A percentile compares a stretch with the other conserved stretches of the same genome.
Conservation (phyloP, 345 rosid species). For the Pelargonium nanum region DNA sequence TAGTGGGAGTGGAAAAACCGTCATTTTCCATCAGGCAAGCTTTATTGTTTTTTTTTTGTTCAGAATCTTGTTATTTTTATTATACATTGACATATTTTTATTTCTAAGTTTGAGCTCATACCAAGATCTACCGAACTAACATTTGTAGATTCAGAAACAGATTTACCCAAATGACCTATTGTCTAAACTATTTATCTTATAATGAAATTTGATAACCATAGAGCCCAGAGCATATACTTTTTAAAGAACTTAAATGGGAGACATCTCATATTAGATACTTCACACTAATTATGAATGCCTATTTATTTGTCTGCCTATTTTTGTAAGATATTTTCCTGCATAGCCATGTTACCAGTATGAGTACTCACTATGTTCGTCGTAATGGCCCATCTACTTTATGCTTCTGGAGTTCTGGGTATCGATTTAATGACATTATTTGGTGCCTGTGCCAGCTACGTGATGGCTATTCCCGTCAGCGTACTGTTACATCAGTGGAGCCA, state of each 20-base stretch:
- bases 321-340: not conserved
- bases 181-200: not conserved
- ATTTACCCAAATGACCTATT: not conserved
- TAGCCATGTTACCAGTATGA: not conserved
- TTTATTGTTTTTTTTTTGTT: constrained; percentile 4
- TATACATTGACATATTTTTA: not conserved
- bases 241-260: not conserved
- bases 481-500: constrained; percentile 94
- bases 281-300: not conserved
- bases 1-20: constrained; percentile 73
- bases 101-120: not conserved
- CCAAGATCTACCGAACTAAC: not conserved
- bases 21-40: constrained; percentile 69
- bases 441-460: constrained; percentile 66
- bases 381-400: no score
- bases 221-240: not conserved
- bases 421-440: constrained; percentile 9
- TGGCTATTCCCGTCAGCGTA: constrained; percentile 76
- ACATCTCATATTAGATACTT: not conserved
- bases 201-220: not conserved
- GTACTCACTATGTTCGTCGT: no score
- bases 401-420: constrained; percentile 8
- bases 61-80: not conserved
- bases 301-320: not conserved
- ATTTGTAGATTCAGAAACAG: not conserved